Evolutionary conservation across 371 early-diverging fungal species (phyloP).

Genomic region (Mortierella sp.): DNA sequence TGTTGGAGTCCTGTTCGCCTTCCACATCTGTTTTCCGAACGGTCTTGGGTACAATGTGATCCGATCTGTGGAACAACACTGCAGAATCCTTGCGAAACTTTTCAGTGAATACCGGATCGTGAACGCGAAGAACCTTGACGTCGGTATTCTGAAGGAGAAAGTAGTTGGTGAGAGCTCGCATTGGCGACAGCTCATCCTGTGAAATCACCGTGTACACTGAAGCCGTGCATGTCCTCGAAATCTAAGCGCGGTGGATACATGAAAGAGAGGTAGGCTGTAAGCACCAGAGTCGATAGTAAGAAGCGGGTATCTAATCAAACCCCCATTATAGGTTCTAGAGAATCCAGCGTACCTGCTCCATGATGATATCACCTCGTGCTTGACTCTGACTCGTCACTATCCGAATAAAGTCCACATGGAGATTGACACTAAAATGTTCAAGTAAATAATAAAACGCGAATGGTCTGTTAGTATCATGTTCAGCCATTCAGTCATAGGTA

Average conservation of each 20-base stretch:
- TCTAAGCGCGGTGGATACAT: constrained; percentile 14
- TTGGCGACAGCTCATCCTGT: constrained; percentile 26
- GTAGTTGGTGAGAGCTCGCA: constrained; percentile 32
- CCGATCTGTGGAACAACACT: constrained; percentile 31
- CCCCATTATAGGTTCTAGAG: too few species aligned
- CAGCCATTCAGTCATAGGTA: background rate
- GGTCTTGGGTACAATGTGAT: constrained; percentile 21
- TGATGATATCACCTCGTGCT: background rate
- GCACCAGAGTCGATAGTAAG: background rate
- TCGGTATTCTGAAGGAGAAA: constrained; percentile 35
- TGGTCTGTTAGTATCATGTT: background rate
- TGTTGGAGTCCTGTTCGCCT: background rate
- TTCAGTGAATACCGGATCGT: background rate
- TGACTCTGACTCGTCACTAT: constrained; percentile 14
- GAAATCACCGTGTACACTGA: constrained; percentile 35
- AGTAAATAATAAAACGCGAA: background rate
- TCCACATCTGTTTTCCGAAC: background rate
- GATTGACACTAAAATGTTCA: constrained; percentile 14
- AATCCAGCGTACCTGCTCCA: constrained; percentile 17
- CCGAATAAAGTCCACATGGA: constrained; percentile 48
- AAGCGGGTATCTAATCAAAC: background rate
- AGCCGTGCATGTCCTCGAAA: constrained; percentile 35
- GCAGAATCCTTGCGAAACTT: background rate
- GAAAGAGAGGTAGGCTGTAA: background rate
- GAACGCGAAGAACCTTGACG: constrained; percentile 28